Evolutionary conservation across 768 basidiomycete genomes (phyloP).

Genomic region (Calocybe indica): DNA sequence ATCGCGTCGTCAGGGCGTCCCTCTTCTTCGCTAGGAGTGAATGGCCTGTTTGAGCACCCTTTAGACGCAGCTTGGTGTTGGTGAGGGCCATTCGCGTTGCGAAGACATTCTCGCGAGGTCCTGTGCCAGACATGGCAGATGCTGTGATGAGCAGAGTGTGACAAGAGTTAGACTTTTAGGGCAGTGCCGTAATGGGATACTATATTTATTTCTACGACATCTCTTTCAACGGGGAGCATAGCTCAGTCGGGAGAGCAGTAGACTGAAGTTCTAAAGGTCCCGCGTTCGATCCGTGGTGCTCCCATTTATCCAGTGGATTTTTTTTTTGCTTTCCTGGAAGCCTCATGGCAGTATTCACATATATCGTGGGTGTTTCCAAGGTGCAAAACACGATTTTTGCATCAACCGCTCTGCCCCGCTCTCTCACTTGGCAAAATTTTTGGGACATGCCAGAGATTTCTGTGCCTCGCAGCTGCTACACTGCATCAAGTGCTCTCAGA

Average conservation of each 20-base stretch:
- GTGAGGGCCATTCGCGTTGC: constrained; percentile 97
- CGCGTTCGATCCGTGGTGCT: constrained; percentile 77
- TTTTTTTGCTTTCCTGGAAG: neutral
- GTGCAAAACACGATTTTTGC: too few relatives aligned
- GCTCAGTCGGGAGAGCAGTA: constrained; percentile 75
- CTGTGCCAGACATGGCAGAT: constrained; percentile 76
- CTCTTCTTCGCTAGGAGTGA: constrained; percentile 96
- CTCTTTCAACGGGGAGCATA: constrained; percentile 39
- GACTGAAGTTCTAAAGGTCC: constrained; percentile 78
- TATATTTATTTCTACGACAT: neutral
- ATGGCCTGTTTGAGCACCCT: constrained; percentile 92
- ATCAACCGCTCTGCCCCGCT: too few relatives aligned
- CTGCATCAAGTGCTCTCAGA: too few relatives aligned
- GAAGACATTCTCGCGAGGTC: constrained; percentile 88
- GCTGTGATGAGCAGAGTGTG: constrained; percentile 6
- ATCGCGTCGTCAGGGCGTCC: constrained; percentile 92
- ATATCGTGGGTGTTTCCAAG: too few relatives aligned
- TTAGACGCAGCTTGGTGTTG: constrained; percentile 84
- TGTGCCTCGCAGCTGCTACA: too few relatives aligned
- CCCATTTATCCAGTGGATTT: constrained; percentile 36
- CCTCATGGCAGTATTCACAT: too few relatives aligned
- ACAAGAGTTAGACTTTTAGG: neutral
- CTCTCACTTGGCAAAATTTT: too few relatives aligned
- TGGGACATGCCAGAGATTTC: too few relatives aligned
- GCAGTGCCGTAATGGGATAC: neutral